Percentiles rank a stretch among this genome's conserved stretches.
phyloP scores from a whole-genome alignment of 768 basidiomycete genomes.

The Lactarius vividus region DNA sequence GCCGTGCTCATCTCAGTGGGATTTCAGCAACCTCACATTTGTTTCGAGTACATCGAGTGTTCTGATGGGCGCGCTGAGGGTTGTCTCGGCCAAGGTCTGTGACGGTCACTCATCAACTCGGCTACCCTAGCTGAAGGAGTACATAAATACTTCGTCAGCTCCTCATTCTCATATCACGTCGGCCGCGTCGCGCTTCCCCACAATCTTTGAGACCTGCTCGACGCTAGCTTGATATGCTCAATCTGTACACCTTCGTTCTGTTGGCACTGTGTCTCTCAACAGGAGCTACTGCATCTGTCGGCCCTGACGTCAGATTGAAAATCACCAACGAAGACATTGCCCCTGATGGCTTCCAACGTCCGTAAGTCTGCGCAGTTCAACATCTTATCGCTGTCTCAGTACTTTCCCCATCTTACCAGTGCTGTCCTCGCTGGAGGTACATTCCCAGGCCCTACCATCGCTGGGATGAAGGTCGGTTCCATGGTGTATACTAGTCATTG shows the following conservation, averaged over 20 bases:
- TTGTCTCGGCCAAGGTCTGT: background rate
- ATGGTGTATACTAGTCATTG: background rate
- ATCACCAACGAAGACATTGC: conserved; percentile 11
- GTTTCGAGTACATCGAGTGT: background rate
- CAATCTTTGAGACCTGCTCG: background rate
- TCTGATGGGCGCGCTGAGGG: background rate
- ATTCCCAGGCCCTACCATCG: conserved; percentile 12
- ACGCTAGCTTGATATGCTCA: background rate
- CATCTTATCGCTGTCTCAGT: background rate
- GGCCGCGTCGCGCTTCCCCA: background rate
- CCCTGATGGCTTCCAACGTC: conserved; percentile 10
- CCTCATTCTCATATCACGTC: background rate
- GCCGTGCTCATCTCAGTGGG: background rate
- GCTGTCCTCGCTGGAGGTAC: conserved; percentile 9
- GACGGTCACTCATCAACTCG: background rate
- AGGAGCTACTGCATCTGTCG: background rate
- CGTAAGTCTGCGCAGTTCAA: background rate
- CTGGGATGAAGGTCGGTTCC: background rate
- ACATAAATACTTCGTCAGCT: background rate
- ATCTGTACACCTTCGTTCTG: background rate
- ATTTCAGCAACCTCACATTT: background rate
- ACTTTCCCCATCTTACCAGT: background rate
- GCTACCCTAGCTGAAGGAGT: background rate
- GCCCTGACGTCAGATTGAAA: background rate
- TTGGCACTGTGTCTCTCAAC: background rate